Base-by-base conservation (phyloP, 768 basidiomycete genomes). In the Austroboletus festivus region DNA sequence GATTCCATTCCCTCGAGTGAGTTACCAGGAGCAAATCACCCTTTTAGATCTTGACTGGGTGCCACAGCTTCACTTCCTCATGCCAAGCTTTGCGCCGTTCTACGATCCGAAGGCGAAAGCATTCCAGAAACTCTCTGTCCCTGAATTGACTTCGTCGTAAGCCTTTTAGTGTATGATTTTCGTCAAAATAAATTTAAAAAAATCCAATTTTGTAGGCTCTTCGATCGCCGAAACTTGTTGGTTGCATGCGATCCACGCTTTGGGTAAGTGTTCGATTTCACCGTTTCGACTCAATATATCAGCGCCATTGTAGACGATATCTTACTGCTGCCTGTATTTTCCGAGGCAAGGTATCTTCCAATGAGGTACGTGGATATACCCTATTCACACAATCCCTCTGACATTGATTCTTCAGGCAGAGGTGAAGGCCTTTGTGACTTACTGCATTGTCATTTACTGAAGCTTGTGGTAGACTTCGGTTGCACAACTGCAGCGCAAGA, bases 1-100 rank as follows among this genome's bases (percentile, higher is more conserved):
- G 44, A 77, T 98, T 52, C 95, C 95, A 0, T 99, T 98, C 79
- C 95, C 95, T 56, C 92, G 93, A 51, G 87, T 88, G 67, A 44
- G 81, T 69, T 18, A 6, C 15, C 12, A 11, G 15, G 22, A 44
- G 35, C 13, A n/a, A 16, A 11, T 18, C 16, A 5, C 6, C 21
- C 8, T 26, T 37, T 24, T 10, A 8, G 16, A 26, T 54, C 31
- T 37, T 50, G 35, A 47, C 15, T 22, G 15, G 40, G 11, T 31
- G 22, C 42, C 61, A 60, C 67, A 95, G 85, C 79, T 98, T 44
- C 95, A 99, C 67, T 99, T 97, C 81, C 80, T 99, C 58, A 89
- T 92, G 75, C 91, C 92, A 42, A 93, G 91, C 55, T 96, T 93
- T 65, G 93, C 92, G 0, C 96, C 96, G 1, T 82, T 98, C 57